Evolutionary conservation across 352 stramenopile genomes (phyloP).

Genomic region (Elongisporangium anandrum): DNA sequence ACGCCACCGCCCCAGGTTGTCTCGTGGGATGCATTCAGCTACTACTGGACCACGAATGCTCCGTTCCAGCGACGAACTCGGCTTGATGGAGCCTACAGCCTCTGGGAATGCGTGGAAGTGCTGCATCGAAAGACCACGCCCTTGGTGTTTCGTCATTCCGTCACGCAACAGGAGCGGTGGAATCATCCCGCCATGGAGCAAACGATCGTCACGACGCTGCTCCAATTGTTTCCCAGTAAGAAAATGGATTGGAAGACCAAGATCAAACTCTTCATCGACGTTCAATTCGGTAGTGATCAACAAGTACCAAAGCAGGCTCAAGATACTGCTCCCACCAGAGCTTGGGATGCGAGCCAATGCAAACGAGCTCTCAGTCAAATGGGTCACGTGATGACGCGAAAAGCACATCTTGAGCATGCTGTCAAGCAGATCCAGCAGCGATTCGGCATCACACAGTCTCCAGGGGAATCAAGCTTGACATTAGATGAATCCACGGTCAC

Average conservation of each 20-base stretch:
- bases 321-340: background rate
- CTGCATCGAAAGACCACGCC: slow-evolving; percentile 17
- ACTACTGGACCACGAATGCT: slow-evolving; percentile 43
- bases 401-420: slow-evolving; percentile 22
- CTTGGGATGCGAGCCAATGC: slow-evolving; percentile 21
- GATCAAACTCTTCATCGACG: slow-evolving; percentile 44
- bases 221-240: slow-evolving; percentile 41
- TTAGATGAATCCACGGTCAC: slow-evolving; percentile 25
- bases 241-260: slow-evolving; percentile 54
- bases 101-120: slow-evolving; percentile 44
- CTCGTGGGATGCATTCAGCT: slow-evolving; percentile 43
- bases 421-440: slow-evolving; percentile 17
- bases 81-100: slow-evolving; percentile 13
- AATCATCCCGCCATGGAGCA: slow-evolving; percentile 46
- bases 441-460: slow-evolving; percentile 9
- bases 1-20: slow-evolving; percentile 17
- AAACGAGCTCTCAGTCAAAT: slow-evolving; percentile 26
- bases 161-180: slow-evolving; percentile 43
- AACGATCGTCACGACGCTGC: slow-evolving; percentile 27
- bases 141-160: slow-evolving; percentile 26
- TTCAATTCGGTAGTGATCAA: slow-evolving; percentile 18
- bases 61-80: slow-evolving; percentile 46
- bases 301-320: slow-evolving; percentile 13
- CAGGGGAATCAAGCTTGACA: background rate
- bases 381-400: slow-evolving; percentile 23